phyloP scores from a whole-genome alignment of 2,329 filamentous ascomycete species.

The Karstenula rhodostoma region DNA sequence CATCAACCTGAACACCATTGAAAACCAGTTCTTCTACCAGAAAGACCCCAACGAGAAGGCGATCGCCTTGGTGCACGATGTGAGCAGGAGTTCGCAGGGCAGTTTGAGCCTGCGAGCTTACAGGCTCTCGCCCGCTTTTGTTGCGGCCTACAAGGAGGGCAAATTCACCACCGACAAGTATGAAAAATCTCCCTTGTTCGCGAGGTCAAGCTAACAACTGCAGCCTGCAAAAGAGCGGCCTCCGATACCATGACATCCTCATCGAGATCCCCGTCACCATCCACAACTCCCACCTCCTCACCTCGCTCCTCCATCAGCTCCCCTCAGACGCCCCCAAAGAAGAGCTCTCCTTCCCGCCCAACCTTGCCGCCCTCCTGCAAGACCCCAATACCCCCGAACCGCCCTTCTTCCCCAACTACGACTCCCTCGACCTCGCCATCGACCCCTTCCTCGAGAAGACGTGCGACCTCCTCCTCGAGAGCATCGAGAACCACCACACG shows the following conservation, averaged over 20 bases:
- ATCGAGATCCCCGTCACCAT: constrained; percentile 87
- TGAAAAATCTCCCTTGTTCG: constrained; percentile 60
- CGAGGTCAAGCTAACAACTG: constrained; percentile 22
- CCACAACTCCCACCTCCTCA: constrained; percentile 97
- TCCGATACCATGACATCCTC: constrained; percentile 93
- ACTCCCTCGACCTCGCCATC: constrained; percentile 89
- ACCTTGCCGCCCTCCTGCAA: constrained; percentile 78
- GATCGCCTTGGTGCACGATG: constrained; percentile 91
- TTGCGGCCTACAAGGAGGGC: constrained; percentile 91
- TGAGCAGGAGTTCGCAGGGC: constrained; percentile 93
- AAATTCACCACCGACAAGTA: constrained; percentile 98
- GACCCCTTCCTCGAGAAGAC: constrained; percentile 99
- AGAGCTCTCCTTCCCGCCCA: constrained; percentile 78
- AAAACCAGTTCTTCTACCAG: constrained; percentile 98
- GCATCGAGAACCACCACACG: constrained; percentile 97
- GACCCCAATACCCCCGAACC: constrained; percentile 65
- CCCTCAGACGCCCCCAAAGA: constrained; percentile 71
- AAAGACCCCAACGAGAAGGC: constrained; percentile 87
- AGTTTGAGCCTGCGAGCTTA: constrained; percentile 90
- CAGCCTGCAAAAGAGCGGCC: constrained; percentile 92
- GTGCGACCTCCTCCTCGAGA: constrained; percentile 92
- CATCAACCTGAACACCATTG: constrained; percentile 90
- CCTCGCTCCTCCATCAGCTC: constrained; percentile 92
- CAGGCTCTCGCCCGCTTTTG: constrained; percentile 85
- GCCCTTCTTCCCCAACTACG: constrained; percentile 86